Evolutionary conservation across 306 rosid species (phyloP), one percentile per base, ranked within the genome.

Genomic region (Glycyrrhiza uralensis): DNA sequence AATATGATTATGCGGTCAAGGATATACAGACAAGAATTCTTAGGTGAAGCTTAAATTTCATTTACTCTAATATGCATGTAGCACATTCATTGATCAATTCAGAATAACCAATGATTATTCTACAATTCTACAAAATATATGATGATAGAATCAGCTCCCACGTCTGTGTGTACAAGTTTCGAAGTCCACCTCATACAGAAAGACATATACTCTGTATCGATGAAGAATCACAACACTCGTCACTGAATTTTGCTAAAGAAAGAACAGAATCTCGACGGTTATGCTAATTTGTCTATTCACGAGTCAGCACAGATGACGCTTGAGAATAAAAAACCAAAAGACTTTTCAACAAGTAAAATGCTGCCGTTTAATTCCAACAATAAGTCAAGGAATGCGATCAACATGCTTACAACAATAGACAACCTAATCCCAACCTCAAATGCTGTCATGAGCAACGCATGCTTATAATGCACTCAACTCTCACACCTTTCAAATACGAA

Each of bases 371-470:
- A n/a, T 50, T 47, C 24, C 69, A 42, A 45, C 38, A 7, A 20
- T n/a, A 72, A 38, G 42, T 56, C 33, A 44, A 17, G 77, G 59
- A 82, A 81, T 35, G 81, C 84, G 13, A 69, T 50, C 20, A 74
- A 47, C 88, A 76, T 65, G 85, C 60, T n/a, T n/a, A 81, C 75
- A 83, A 83, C 90, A 32, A 76, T 1, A 58, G 63, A 59, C 44
- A 54, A 83, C 90, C 94, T 84, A 84, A 87, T 66, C 62, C 4
- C 11, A 71, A 83, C 87, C 86, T 17, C 45, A 55, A 58, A 57
- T 33, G 23, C 12, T 19, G 14, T 80, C 91, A 89, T 84, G 73
- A 76, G 45, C 78, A 69, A 50, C 24, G 81, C 85, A 80, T 82
- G 87, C 59, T 13, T 20, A 5, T 2, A 1, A 9, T n/a, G n/a